Base-by-base conservation (phyloP, 371 early-diverging fungal species). In the Apophysomyces sp. region DNA sequence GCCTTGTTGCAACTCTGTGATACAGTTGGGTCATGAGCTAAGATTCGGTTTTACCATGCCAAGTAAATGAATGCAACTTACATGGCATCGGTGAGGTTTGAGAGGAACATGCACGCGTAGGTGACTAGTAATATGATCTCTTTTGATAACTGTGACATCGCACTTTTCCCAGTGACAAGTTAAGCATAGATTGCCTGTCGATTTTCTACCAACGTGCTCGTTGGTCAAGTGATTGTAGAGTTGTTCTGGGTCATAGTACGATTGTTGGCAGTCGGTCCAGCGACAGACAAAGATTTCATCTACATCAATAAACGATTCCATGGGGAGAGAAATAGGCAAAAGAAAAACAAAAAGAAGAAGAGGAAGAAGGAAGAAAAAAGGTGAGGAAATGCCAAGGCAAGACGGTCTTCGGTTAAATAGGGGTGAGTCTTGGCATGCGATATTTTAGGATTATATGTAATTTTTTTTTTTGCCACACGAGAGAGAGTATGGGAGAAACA, bases 61-160 rank as follows among this genome's bases (percentile, higher is more conserved):
- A 5, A 13, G 5, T 37, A 15, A 9, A 0, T 27, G 11, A 39
- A 24, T 3, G 4, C n/a, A 37, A 62, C 58, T 56, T 82, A 87
- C 86, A 59, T 65, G 71, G 74, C 97, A 97, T 31, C 71, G 79
- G 76, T 92, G 86, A 18, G 96, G 96, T 72, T 94, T 95, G 28
- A 93, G 83, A n/a, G 94, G 88, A 21, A 97, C 87, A 72, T 97
- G 98, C 21, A 94, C 91, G 62, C 95, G 81, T 59, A 96, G 73
- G 71, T 97, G 98, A 21, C 92, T 92, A 16, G 95, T 96, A 61
- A 96, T 91, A 71, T 97, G 98, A 77, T 97, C 97, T 65, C 98
- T 79, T 78, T 96, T 97, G 34, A 82, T 71, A 18, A 89, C 87
- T 26, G 78, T 75, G 30, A 88, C 84, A 34, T 77, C 75, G 76